Conservation (phyloP, 257 asterid species). For the Solanum chiquidenum region DNA sequence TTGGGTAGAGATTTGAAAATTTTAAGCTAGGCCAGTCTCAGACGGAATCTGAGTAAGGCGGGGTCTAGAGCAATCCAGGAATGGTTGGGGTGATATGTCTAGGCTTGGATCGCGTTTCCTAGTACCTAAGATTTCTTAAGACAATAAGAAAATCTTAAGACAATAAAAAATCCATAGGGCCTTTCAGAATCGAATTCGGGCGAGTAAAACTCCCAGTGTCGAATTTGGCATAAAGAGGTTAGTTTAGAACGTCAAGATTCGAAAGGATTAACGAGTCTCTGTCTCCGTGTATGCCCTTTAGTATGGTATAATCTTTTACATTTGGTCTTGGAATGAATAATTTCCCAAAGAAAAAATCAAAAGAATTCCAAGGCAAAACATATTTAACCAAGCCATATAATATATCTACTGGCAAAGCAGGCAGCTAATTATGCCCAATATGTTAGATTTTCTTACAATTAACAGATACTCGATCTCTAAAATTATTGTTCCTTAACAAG, state of each 20-base stretch:
- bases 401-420: not conserved
- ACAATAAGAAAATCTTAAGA: too few species aligned
- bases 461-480: not conserved
- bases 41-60: not conserved
- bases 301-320: not conserved
- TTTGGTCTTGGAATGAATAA: not conserved
- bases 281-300: not conserved
- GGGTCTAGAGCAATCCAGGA: too few species aligned
- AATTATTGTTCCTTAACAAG: not conserved
- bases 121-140: too few species aligned
- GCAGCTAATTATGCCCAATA: not conserved
- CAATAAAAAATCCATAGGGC: not conserved
- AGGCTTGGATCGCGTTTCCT: not conserved
- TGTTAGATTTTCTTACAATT: not conserved
- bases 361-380: not conserved
- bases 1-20: not conserved
- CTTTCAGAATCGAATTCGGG: accelerated
- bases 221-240: not conserved
- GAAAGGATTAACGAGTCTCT: not conserved
- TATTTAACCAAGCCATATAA: not conserved
- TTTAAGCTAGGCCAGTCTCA: too few species aligned
- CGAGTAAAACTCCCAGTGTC: not conserved
- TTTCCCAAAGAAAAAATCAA: not conserved
- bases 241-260: not conserved
- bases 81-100: not conserved